A percentile compares a stretch with the other conserved stretches of the same genome.
These are phyloP conservation scores for Alliaria petiolata DNA, from an alignment of 345 rosid genomes.

Conservation along the genomic window DNA sequence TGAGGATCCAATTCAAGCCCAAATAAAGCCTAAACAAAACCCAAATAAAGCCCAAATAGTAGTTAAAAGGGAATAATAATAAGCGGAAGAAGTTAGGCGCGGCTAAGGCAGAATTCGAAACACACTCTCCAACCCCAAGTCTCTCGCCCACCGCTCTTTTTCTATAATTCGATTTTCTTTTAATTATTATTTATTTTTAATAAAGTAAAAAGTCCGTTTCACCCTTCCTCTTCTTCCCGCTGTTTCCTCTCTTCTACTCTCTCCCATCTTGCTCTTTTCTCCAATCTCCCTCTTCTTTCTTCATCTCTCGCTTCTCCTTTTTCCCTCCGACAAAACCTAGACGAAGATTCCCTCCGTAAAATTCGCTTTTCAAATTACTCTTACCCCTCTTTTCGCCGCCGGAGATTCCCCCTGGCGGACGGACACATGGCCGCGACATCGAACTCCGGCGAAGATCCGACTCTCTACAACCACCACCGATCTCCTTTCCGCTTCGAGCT, in stretches of 20 bases:
- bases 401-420: not conserved
- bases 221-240: conserved; percentile 26
- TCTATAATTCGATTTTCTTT: not conserved
- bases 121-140: not conserved
- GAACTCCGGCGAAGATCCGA: conserved; percentile 45
- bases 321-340: conserved; percentile 10
- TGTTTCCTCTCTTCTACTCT: conserved; percentile 20
- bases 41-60: not conserved
- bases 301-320: not conserved
- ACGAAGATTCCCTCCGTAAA: not conserved
- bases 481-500: conserved; percentile 42
- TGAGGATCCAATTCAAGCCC: too few relatives aligned
- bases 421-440: conserved; percentile 38
- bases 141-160: conserved; percentile 28
- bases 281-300: conserved; percentile 8
- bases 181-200: not conserved
- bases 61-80: not conserved
- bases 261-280: not conserved
- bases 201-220: not conserved
- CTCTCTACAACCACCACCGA: conserved; percentile 21
- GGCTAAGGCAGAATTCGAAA: conserved; percentile 20
- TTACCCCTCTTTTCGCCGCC: not conserved
- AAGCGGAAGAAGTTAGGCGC: conserved; percentile 13
- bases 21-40: too few relatives aligned
- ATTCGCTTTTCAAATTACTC: not conserved